Conservation (phyloP, 1,139 yeast species). For the Taphrina pruni region DNA sequence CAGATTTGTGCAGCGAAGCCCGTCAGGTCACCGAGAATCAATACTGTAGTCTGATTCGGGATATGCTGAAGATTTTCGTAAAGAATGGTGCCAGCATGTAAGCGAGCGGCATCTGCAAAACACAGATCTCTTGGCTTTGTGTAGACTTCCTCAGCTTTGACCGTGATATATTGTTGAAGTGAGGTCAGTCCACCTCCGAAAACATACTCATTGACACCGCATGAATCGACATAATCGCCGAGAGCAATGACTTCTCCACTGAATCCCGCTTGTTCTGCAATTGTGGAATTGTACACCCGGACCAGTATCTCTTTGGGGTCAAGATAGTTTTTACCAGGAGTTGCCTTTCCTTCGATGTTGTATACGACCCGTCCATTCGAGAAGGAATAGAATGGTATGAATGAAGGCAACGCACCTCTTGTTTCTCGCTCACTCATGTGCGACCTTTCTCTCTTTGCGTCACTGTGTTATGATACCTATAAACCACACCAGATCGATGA, state of each 20-base stretch:
- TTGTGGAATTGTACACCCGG: conserved; percentile 37
- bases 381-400: conserved; percentile 22
- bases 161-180: conserved; percentile 33
- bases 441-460: neutral
- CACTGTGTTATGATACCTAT: neutral
- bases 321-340: conserved; percentile 34
- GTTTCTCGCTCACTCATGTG: conserved; percentile 18
- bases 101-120: conserved; percentile 34
- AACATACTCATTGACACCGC: conserved; percentile 32
- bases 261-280: conserved; percentile 31
- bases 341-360: conserved; percentile 7
- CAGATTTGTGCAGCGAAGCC: conserved; percentile 39
- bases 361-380: conserved; percentile 6
- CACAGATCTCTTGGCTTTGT: conserved; percentile 16
- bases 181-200: conserved; percentile 28
- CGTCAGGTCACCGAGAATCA: conserved; percentile 31
- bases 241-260: conserved; percentile 38
- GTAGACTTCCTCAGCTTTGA: conserved; percentile 35
- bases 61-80: conserved; percentile 18
- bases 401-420: conserved; percentile 18
- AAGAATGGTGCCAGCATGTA: conserved; percentile 29
- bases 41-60: conserved; percentile 13
- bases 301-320: conserved; percentile 35
- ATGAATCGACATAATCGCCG: conserved; percentile 34
- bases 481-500: neutral